Evolutionary conservation across 2,329 filamentous ascomycete species (phyloP).

Genomic region (Sporothrix brasiliensis): DNA sequence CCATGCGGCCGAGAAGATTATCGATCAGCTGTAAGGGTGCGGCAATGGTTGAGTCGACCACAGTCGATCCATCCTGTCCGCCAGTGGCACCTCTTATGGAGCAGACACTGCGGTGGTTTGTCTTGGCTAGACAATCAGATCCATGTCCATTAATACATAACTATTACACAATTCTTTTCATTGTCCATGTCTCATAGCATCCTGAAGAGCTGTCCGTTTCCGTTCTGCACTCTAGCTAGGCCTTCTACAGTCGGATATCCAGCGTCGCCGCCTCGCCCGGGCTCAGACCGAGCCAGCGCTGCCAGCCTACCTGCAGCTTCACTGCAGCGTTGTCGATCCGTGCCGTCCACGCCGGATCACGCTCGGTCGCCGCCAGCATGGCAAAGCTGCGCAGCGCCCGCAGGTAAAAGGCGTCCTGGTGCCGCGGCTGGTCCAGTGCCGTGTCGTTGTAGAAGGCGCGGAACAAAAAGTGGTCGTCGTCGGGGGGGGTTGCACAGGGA

Average conservation of each 20-base stretch:
- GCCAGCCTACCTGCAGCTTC: background rate
- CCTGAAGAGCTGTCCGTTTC: no score
- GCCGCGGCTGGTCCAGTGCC: background rate
- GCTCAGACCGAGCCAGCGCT: constrained; percentile 4
- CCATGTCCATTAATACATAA: no score
- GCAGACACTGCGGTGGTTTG: no score
- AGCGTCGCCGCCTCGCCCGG: constrained; percentile 11
- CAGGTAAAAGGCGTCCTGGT: constrained; percentile 26
- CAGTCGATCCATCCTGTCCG: no score
- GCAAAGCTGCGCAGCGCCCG: constrained; percentile 1
- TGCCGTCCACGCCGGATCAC: background rate
- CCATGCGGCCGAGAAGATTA: constrained; percentile 44
- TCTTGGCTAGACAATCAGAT: no score
- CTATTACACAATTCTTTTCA: no score
- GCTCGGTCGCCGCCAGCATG: constrained; percentile 14
- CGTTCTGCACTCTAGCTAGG: no score
- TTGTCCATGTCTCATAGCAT: no score
- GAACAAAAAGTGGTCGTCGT: background rate
- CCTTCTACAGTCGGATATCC: constrained; percentile 9
- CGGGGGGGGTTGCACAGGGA: no score
- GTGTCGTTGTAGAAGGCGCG: constrained; percentile 12
- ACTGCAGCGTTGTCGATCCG: background rate
- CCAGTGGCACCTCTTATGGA: no score
- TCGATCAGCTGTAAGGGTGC: constrained; percentile 42
- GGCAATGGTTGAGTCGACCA: no score